A percentile compares a stretch with the other conserved stretches of the same genome.
These are phyloP conservation scores for Luvunga scandens DNA, from an alignment of 345 rosid genomes.

Conservation along the genomic window DNA sequence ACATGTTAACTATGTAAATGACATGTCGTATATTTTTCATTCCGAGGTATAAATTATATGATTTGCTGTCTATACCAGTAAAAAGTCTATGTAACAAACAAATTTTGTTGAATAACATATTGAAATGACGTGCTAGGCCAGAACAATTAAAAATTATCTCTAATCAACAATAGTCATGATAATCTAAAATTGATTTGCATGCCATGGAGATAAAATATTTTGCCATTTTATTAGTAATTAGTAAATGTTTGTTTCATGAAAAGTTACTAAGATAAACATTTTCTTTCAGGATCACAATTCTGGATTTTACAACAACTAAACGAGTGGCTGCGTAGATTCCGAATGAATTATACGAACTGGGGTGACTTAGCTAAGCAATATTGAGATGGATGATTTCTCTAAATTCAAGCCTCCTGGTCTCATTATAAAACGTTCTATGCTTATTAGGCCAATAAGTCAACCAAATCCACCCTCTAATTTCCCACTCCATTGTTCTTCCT, in stretches of 20 bases:
- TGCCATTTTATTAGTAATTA: not conserved
- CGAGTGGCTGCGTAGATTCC: not conserved
- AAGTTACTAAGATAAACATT: not conserved
- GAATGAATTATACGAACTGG: not conserved
- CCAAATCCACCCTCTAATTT: constrained; percentile 82
- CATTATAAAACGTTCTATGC: constrained; percentile 60
- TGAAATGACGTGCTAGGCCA: too few species aligned
- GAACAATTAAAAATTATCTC: too few species aligned
- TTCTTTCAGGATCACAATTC: not conserved
- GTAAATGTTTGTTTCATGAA: not conserved
- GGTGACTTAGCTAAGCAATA: constrained; percentile 27
- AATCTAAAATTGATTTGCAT: too few species aligned
- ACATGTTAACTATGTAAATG: too few species aligned
- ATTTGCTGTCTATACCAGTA: too few species aligned
- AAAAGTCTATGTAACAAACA: too few species aligned
- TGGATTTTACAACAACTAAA: not conserved
- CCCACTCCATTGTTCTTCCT: constrained; percentile 79
- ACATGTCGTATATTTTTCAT: too few species aligned
- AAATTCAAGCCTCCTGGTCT: constrained; percentile 76
- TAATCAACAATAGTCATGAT: too few species aligned
- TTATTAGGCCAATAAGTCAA: constrained; percentile 93
- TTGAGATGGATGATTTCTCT: constrained; percentile 57
- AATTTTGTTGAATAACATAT: too few species aligned
- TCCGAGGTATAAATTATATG: too few species aligned
- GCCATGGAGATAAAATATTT: not conserved